Conservation (phyloP, 2,329 filamentous ascomycete genomes). For the Setomelanomma holmii region DNA sequence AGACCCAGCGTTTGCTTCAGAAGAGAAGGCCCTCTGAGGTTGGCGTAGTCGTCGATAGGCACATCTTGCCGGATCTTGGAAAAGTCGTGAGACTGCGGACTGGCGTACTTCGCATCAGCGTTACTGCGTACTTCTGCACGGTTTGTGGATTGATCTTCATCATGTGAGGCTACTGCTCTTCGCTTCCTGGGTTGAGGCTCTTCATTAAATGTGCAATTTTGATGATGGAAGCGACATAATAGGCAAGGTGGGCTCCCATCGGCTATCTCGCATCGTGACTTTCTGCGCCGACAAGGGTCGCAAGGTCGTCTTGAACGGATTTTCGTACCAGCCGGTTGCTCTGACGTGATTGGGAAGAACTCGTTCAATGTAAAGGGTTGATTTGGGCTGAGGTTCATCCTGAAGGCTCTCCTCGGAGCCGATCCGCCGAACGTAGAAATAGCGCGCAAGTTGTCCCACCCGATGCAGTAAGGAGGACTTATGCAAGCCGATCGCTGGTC, state of each 20-base stretch:
- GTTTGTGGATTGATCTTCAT: slow-evolving; percentile 7
- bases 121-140: neutral
- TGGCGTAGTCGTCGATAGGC: slow-evolving; percentile 42
- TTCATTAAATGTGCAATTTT: slow-evolving; percentile 72
- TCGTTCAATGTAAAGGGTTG: slow-evolving; percentile 22
- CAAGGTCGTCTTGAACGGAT: slow-evolving; percentile 60
- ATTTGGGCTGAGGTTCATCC: slow-evolving; percentile 23
- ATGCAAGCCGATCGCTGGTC: neutral
- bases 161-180: slow-evolving; percentile 53
- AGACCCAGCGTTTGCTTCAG: slow-evolving; percentile 45
- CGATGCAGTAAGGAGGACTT: neutral
- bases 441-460: neutral
- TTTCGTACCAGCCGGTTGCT: slow-evolving; percentile 13
- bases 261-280: slow-evolving; percentile 71
- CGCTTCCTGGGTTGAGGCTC: slow-evolving; percentile 74
- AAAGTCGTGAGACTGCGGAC: slow-evolving; percentile 14
- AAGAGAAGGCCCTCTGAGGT: slow-evolving; percentile 42
- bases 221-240: slow-evolving; percentile 69
- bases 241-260: slow-evolving; percentile 70
- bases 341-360: slow-evolving; percentile 8
- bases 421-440: neutral
- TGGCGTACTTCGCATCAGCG: neutral
- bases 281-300: slow-evolving; percentile 70
- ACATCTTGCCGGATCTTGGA: slow-evolving; percentile 30
- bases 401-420: neutral